A percentile compares a stretch with the other conserved stretches of the same genome.
phyloP scores from a whole-genome alignment of 108 stramenopile genomes.

The Cyclotella atomus region DNA sequence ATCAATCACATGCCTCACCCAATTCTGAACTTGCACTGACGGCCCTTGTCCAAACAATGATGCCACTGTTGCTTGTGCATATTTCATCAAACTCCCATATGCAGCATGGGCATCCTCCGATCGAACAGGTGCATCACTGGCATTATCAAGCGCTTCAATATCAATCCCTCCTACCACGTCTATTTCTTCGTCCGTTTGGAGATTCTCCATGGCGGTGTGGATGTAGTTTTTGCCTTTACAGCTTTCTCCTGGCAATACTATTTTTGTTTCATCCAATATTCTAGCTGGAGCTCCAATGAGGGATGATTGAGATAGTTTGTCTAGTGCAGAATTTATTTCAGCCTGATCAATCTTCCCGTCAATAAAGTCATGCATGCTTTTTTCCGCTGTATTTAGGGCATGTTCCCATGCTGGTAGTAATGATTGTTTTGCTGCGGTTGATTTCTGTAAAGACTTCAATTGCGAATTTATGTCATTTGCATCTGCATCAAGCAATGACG shows the following conservation, averaged over 20 bases:
- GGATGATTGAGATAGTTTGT: constrained; percentile 17
- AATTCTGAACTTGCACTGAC: constrained; percentile 25
- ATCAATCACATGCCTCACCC: constrained; percentile 42
- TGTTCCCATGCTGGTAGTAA: constrained; percentile 28
- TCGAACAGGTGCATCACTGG: constrained; percentile 33
- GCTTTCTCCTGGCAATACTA: constrained; percentile 38
- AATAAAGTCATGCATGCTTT: constrained; percentile 4
- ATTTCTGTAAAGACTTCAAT: constrained; percentile 8
- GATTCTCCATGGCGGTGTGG: background rate
- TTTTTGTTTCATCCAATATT: constrained; percentile 21
- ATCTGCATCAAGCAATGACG: constrained; percentile 4
- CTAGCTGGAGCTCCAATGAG: constrained; percentile 18
- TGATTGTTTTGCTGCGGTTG: background rate
- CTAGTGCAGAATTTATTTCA: constrained; percentile 25
- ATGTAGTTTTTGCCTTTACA: constrained; percentile 39
- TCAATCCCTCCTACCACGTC: constrained; percentile 27
- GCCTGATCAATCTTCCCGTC: background rate
- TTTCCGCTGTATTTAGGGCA: constrained; percentile 20
- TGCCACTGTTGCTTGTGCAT: constrained; percentile 25
- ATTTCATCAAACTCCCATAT: constrained; percentile 24
- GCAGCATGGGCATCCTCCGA: constrained; percentile 37
- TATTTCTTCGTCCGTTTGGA: constrained; percentile 15
- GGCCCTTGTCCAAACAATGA: constrained; percentile 12
- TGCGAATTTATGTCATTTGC: constrained; percentile 3
- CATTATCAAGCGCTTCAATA: constrained; percentile 31